Percentiles rank a stretch among this genome's conserved stretches.
Evolutionary conservation across 1,284 basidiomycete genomes (phyloP).

Genomic region (Ganoderma lingzhi): DNA sequence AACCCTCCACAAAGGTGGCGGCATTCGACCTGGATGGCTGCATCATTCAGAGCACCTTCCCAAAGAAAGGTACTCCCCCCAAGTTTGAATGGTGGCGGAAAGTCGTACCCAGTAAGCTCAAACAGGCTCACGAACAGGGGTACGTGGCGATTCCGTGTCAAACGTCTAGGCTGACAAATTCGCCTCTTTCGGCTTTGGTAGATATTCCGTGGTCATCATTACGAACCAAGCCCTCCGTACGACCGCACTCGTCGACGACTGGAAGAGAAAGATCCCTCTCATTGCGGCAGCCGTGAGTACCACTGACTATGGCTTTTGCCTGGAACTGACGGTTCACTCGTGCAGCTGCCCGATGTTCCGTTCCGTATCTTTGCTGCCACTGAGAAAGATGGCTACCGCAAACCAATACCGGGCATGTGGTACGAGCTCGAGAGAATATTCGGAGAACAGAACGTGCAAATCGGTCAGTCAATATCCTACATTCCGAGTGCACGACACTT

Average conservation of each 20-base stretch:
- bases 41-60: slow-evolving; percentile 71
- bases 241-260: slow-evolving; percentile 55
- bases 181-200: slow-evolving; percentile 38
- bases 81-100: slow-evolving; percentile 85
- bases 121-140: slow-evolving; percentile 68
- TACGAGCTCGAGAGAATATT: slow-evolving; percentile 73
- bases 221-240: slow-evolving; percentile 80
- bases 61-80: slow-evolving; percentile 51
- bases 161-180: background rate
- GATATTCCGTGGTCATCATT: slow-evolving; percentile 80
- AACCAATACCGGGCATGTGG: slow-evolving; percentile 93
- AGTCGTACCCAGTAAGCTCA: slow-evolving; percentile 70
- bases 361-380: slow-evolving; percentile 85
- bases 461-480: slow-evolving; percentile 58
- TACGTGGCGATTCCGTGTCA: slow-evolving; percentile 42
- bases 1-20: slow-evolving; percentile 65
- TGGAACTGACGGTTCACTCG: slow-evolving; percentile 5
- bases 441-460: slow-evolving; percentile 60
- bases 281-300: slow-evolving; percentile 73
- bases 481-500: background rate
- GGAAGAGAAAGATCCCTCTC: slow-evolving; percentile 79
- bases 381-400: slow-evolving; percentile 81
- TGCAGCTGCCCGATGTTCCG: slow-evolving; percentile 75
- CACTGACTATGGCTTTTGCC: background rate
- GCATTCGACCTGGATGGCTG: slow-evolving; percentile 92